phyloP scores from a whole-genome alignment of 306 rosid genomes.

The Prinsepia uniflora region DNA sequence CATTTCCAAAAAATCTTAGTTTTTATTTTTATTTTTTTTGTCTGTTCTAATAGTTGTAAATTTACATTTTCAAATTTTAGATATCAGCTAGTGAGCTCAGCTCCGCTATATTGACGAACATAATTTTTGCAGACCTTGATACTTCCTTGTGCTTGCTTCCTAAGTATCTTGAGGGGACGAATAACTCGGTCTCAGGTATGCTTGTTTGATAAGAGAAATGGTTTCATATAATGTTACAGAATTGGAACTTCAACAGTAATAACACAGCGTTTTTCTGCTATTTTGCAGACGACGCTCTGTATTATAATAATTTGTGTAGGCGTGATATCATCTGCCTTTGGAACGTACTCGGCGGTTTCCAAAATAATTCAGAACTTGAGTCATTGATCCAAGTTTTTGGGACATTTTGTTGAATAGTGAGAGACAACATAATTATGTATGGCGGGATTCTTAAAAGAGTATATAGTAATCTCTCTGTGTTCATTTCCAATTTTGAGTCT shows the following conservation, averaged over 20 bases:
- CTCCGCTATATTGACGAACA: not conserved
- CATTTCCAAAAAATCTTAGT: not conserved
- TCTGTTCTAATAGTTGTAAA: not conserved
- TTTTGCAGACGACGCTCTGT: slow-evolving; percentile 56
- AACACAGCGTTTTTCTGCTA: not conserved
- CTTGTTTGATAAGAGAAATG: not conserved
- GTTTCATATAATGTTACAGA: not conserved
- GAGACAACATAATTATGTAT: not conserved
- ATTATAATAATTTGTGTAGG: slow-evolving; percentile 55
- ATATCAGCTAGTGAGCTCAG: not conserved
- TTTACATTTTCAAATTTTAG: not conserved
- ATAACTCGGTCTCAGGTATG: slow-evolving; percentile 62
- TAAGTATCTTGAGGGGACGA: slow-evolving; percentile 64
- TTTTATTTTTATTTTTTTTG: not conserved
- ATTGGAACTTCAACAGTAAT: not conserved
- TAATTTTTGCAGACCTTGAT: slow-evolving; percentile 69
- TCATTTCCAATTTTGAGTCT: slow-evolving; percentile 23
- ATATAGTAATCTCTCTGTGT: not conserved
- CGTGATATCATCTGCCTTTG: slow-evolving; percentile 44
- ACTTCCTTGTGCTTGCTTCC: slow-evolving; percentile 86
- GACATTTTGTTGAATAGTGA: not conserved
- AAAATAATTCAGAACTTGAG: slow-evolving; percentile 58
- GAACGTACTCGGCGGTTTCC: slow-evolving; percentile 67
- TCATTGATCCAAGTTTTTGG: slow-evolving; percentile 36
- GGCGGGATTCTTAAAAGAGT: not conserved